These are phyloP conservation scores for Cladophialophora bantiana DNA, from an alignment of 2,329 filamentous ascomycete species.

Conservation along the genomic window DNA sequence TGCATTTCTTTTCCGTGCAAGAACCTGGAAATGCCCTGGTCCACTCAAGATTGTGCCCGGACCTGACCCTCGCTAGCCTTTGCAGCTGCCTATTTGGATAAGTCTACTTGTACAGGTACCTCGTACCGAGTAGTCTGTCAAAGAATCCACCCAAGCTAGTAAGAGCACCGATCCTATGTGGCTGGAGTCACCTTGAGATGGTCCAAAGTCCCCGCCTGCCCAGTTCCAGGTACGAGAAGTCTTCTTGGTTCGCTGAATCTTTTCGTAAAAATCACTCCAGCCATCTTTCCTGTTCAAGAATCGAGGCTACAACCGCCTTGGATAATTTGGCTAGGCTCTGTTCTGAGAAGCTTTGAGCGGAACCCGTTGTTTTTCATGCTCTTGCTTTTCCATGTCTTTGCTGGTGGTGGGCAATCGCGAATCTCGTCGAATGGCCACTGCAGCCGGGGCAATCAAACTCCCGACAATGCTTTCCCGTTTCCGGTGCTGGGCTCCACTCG, in stretches of 20 bases:
- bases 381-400: neutral
- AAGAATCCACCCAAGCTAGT: neutral
- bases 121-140: neutral
- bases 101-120: neutral
- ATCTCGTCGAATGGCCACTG: neutral
- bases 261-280: neutral
- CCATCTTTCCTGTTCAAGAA: neutral
- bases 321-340: neutral
- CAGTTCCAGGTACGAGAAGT: neutral
- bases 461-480: slow-evolving; percentile 1
- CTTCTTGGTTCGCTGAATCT: neutral
- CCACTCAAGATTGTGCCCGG: neutral
- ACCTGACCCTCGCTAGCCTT: neutral
- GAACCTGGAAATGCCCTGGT: neutral
- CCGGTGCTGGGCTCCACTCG: neutral
- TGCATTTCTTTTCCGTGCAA: neutral
- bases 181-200: neutral
- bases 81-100: neutral
- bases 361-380: neutral
- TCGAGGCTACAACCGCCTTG: slow-evolving; percentile 1
- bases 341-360: neutral
- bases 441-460: slow-evolving; percentile 1
- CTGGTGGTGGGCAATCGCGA: neutral
- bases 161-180: neutral
- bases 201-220: neutral